These are phyloP conservation scores for Fusarium kyushuense DNA, from an alignment of 2,329 filamentous ascomycete genomes.

Conservation along the genomic window DNA sequence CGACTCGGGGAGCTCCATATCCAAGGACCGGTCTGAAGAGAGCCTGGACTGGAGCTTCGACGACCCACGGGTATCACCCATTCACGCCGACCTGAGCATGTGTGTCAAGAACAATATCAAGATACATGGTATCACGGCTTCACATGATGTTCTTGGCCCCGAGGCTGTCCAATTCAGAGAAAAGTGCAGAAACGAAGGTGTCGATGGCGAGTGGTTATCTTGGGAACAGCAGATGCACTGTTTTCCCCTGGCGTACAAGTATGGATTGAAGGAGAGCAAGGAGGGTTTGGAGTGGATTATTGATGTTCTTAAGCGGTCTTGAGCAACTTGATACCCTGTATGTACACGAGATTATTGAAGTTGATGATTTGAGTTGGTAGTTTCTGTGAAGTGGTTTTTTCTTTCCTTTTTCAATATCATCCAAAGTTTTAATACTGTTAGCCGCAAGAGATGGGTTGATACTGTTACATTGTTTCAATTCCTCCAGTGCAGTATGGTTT, in stretches of 20 bases:
- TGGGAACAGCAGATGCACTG: constrained; percentile 73
- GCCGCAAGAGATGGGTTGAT: too few relatives aligned
- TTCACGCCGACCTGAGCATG: constrained; percentile 57
- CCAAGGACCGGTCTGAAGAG: rapidly evolving
- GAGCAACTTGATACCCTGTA: not conserved
- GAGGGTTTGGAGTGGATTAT: constrained; percentile 40
- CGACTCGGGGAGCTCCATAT: rapidly evolving
- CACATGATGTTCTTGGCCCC: constrained; percentile 65
- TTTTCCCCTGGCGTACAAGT: constrained; percentile 64
- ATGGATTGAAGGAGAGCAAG: constrained; percentile 60
- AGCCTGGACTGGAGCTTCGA: constrained; percentile 40
- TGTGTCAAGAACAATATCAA: constrained; percentile 53
- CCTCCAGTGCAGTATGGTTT: too few relatives aligned
- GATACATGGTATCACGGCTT: constrained; percentile 65
- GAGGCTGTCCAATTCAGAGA: constrained; percentile 64
- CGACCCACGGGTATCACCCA: constrained; percentile 62
- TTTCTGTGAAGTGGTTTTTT: too few relatives aligned
- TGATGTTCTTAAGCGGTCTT: constrained; percentile 20
- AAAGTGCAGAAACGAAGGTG: constrained; percentile 56
- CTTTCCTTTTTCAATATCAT: too few relatives aligned
- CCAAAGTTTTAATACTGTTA: too few relatives aligned
- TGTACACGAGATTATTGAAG: not conserved
- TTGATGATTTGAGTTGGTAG: too few relatives aligned
- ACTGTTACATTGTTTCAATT: too few relatives aligned
- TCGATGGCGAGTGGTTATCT: constrained; percentile 66